Base-by-base conservation (phyloP, 768 basidiomycete species). In the Mycena sanguinolenta region DNA sequence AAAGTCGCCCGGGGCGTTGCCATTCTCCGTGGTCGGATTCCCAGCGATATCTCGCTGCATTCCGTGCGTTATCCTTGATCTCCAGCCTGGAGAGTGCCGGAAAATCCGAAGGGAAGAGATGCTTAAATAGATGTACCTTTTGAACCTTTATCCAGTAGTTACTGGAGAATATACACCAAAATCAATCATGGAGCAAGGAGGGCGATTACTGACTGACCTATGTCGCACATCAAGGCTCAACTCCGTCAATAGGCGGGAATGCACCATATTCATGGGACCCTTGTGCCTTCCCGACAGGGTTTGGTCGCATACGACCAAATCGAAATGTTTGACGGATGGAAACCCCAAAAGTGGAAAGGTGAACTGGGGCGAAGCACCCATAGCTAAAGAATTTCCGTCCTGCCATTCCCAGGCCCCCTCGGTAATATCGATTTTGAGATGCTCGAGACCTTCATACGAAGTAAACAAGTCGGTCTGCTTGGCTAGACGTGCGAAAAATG, bases 231-330 rank as follows among this genome's bases (percentile, higher is more conserved):
- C 71, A 12, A 78, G 30, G 28, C 50, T 64, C 12, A 78, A 68
- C 44, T 63, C 53, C n/a, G 65, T 69, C 12, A 78, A 66, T 14
- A 60, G n/a, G 36, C 67, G 50, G 30, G 65, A 70, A 13, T 68
- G 34, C 25, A 76, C 66, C 17, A 78, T 53, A 21, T 76, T 60
- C 74, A 78, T 54, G 3, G 75, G 74, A 3, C 75, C 75, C 4
- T 55, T 12, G 17, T 16, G 12, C 9, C 71, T 50, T 7, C 34
- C 52, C 3, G 21, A 21, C n/a, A 78, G 36, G 1, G 75, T 74
- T 30, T 72, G 61, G 49, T 78, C 77, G 23, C 68, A 69, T 13
- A 75, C 75, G 16, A 69, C 63, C 57, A 76, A 63, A 28, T 75
- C 72, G n/a, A 78, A 60, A 19, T 71, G 67, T 28, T 34, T 59